Conservation (phyloP, 495 filamentous ascomycete genomes). For the Podospora tetraspora region DNA sequence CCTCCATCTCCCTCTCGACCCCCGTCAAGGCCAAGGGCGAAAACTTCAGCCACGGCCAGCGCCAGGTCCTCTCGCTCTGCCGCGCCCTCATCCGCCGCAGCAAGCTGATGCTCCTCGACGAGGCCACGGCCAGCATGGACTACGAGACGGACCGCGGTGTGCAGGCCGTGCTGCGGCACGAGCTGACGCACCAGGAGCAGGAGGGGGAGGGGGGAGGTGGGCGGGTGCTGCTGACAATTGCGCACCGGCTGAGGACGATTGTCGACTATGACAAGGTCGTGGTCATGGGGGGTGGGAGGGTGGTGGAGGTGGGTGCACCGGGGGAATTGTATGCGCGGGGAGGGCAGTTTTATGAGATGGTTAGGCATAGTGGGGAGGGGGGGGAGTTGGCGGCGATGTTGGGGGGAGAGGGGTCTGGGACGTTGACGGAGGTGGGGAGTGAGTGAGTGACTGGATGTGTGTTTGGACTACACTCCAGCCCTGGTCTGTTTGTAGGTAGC, state of each 20-base stretch:
- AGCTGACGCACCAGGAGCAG: conserved; percentile 29
- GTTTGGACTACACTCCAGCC: background rate
- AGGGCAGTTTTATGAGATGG: conserved; percentile 48
- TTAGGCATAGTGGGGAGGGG: conserved; percentile 47
- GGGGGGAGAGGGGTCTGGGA: conserved; percentile 6
- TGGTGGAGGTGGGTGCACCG: conserved; percentile 42
- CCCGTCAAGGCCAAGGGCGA: conserved; percentile 47
- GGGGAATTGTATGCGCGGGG: conserved; percentile 36
- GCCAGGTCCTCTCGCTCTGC: conserved; percentile 54
- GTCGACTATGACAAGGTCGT: conserved; percentile 48
- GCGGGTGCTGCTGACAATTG: conserved; percentile 48
- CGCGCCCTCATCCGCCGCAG: conserved; percentile 50
- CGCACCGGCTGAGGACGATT: conserved; percentile 47
- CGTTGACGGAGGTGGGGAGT: background rate
- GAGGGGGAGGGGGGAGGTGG: conserved; percentile 12
- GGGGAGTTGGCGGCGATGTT: conserved; percentile 36
- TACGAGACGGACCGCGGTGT: conserved; percentile 51
- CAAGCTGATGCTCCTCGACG: conserved; percentile 53
- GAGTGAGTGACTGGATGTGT: background rate
- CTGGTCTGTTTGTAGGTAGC: no score
- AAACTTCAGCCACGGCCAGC: conserved; percentile 54
- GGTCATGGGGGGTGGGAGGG: conserved; percentile 41
- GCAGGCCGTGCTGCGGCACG: conserved; percentile 41
- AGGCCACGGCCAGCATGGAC: conserved; percentile 55
- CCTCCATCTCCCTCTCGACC: conserved; percentile 37